These are phyloP conservation scores for Chrysopogon serrulatus DNA, from an alignment of 176 grass and related monocot species.

Conservation along the genomic window DNA sequence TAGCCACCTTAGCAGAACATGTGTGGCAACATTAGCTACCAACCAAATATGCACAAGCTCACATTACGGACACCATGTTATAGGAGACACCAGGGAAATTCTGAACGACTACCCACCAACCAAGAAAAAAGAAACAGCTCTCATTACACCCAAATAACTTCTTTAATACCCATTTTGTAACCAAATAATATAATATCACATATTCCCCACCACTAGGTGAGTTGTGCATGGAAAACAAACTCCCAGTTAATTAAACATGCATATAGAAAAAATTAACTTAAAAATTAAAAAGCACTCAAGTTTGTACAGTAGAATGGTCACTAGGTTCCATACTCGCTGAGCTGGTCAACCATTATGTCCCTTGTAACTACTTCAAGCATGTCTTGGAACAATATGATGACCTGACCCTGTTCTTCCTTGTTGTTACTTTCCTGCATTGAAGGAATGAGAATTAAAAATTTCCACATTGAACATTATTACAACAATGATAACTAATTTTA, in stretches of 20 bases:
- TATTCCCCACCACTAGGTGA: background rate
- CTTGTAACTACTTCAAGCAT: conserved; percentile 95
- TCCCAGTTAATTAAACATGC: background rate
- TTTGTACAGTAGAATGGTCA: background rate
- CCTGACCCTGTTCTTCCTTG: conserved; percentile 56
- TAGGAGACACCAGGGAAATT: background rate
- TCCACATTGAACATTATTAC: conserved; percentile 6
- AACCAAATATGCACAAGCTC: background rate
- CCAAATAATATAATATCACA: background rate
- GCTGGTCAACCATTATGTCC: conserved; percentile 80
- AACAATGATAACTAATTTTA: conserved; percentile 7
- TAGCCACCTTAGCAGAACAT: background rate
- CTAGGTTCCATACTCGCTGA: conserved; percentile 35
- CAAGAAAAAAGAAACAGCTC: background rate
- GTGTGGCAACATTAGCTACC: background rate
- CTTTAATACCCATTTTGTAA: background rate
- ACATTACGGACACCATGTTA: background rate
- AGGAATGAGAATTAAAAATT: conserved; percentile 2
- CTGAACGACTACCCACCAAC: background rate
- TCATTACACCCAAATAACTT: background rate
- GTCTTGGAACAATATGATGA: conserved; percentile 85
- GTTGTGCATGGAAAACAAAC: background rate
- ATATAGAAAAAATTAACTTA: no score
- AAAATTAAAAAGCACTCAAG: no score
- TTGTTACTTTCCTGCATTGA: conserved; percentile 57